Percentiles rank a stretch among this genome's conserved stretches.
Conservation (phyloP, 495 filamentous ascomycete genomes). For the Hypoxylon intermedium region DNA sequence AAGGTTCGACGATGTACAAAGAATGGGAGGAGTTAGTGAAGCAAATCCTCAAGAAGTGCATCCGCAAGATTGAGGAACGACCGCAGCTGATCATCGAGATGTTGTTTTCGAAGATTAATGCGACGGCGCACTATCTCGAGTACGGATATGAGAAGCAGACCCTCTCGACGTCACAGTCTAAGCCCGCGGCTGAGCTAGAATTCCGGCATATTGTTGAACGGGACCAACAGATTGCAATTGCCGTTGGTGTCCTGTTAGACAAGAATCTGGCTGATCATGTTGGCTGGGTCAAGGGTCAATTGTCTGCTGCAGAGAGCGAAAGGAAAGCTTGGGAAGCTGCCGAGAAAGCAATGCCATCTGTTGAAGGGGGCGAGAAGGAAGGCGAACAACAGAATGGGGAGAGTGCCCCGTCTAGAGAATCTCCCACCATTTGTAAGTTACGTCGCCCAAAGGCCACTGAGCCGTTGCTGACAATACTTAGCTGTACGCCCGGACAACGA, state of each 20-base stretch:
- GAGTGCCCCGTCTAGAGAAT: slow-evolving; percentile 45
- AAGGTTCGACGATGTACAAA: slow-evolving; percentile 66
- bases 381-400: slow-evolving; percentile 50
- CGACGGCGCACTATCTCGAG: slow-evolving; percentile 84
- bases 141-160: slow-evolving; percentile 88
- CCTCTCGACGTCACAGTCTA: slow-evolving; percentile 58
- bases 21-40: slow-evolving; percentile 92
- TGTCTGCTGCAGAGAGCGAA: slow-evolving; percentile 73
- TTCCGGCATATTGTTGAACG: slow-evolving; percentile 71
- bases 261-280: slow-evolving; percentile 75
- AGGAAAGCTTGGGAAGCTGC: slow-evolving; percentile 80
- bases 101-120: slow-evolving; percentile 90
- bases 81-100: slow-evolving; percentile 86
- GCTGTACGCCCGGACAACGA: slow-evolving; percentile 74
- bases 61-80: slow-evolving; percentile 81
- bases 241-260: slow-evolving; percentile 77
- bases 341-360: slow-evolving; percentile 59
- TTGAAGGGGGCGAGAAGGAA: slow-evolving; percentile 35
- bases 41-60: slow-evolving; percentile 76
- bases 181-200: slow-evolving; percentile 76
- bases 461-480: slow-evolving; percentile 28
- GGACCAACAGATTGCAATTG: slow-evolving; percentile 77
- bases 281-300: slow-evolving; percentile 79
- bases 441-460: background rate
- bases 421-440: slow-evolving; percentile 56